A percentile compares a stretch with the other conserved stretches of the same genome.
Evolutionary conservation across 2,329 filamentous ascomycete genomes (phyloP).

Genomic region (Neopestalotiopsis sp.): DNA sequence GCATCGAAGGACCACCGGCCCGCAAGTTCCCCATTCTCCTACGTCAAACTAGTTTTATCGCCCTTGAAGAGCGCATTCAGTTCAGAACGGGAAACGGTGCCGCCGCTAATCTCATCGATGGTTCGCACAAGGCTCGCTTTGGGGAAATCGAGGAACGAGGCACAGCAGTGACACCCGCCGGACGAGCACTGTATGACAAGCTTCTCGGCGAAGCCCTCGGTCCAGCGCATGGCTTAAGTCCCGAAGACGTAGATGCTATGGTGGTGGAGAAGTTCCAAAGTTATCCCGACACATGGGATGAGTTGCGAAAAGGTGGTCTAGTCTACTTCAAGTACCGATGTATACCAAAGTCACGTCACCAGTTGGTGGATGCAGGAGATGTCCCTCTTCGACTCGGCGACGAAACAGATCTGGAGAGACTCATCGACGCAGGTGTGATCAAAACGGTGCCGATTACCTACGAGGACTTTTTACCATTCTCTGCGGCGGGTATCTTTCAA

Average conservation of each 20-base stretch:
- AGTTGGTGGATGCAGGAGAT: too few species aligned
- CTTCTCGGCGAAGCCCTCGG: slow-evolving; percentile 40
- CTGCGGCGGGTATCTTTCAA: slow-evolving; percentile 55
- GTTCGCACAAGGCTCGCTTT: slow-evolving; percentile 53
- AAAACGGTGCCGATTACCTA: slow-evolving; percentile 51
- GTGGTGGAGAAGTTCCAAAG: slow-evolving; percentile 36
- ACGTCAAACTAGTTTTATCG: slow-evolving; percentile 59
- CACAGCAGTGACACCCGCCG: slow-evolving; percentile 50
- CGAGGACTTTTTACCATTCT: slow-evolving; percentile 59
- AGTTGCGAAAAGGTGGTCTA: slow-evolving; percentile 40
- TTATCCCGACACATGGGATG: slow-evolving; percentile 47
- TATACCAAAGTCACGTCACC: slow-evolving; percentile 21
- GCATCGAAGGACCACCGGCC: slow-evolving; percentile 55
- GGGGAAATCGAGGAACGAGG: slow-evolving; percentile 60
- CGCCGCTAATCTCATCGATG: slow-evolving; percentile 28
- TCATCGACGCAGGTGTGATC: slow-evolving; percentile 40
- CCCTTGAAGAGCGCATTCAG: slow-evolving; percentile 51
- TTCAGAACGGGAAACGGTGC: slow-evolving; percentile 33
- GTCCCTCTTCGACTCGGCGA: background rate
- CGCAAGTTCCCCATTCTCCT: slow-evolving; percentile 51
- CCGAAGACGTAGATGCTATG: slow-evolving; percentile 9
- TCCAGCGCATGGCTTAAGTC: slow-evolving; percentile 24
- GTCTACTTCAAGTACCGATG: slow-evolving; percentile 45
- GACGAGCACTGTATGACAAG: slow-evolving; percentile 50
- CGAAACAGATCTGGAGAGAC: slow-evolving; percentile 28